Percentiles rank a stretch among this genome's conserved stretches.
phyloP scores from a whole-genome alignment of 345 rosid genomes.

The Citrus unshiu region DNA sequence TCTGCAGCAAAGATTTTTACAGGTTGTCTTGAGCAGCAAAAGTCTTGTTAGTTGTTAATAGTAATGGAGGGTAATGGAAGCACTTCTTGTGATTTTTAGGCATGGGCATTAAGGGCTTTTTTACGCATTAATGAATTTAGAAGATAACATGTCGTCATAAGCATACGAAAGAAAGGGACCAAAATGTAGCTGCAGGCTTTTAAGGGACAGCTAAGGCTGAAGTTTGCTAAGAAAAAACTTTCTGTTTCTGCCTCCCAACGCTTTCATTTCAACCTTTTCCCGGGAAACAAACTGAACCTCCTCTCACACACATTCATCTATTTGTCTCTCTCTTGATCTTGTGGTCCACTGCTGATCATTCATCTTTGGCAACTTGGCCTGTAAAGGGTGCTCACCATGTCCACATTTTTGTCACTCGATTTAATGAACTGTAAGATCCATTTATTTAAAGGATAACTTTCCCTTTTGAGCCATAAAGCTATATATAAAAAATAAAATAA shows the following conservation, averaged over 20 bases:
- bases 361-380: neutral
- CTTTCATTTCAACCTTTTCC: neutral
- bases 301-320: neutral
- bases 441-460: neutral
- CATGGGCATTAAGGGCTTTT: no score
- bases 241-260: slow-evolving; percentile 2
- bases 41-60: no score
- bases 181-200: slow-evolving; percentile 1
- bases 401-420: neutral
- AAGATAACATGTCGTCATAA: neutral
- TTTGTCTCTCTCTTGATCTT: neutral
- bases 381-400: neutral
- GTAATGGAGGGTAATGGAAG: no score
- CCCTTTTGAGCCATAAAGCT: neutral
- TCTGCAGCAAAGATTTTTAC: no score
- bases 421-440: neutral
- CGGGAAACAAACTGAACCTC: neutral
- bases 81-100: no score
- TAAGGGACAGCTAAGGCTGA: neutral
- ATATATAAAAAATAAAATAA: no score
- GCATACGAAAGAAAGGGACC: neutral
- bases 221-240: neutral
- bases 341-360: neutral
- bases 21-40: no score
- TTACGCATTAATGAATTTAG: no score